These are phyloP conservation scores for Beauveria medogensis DNA, from an alignment of 2,329 filamentous ascomycete genomes.

Conservation along the genomic window DNA sequence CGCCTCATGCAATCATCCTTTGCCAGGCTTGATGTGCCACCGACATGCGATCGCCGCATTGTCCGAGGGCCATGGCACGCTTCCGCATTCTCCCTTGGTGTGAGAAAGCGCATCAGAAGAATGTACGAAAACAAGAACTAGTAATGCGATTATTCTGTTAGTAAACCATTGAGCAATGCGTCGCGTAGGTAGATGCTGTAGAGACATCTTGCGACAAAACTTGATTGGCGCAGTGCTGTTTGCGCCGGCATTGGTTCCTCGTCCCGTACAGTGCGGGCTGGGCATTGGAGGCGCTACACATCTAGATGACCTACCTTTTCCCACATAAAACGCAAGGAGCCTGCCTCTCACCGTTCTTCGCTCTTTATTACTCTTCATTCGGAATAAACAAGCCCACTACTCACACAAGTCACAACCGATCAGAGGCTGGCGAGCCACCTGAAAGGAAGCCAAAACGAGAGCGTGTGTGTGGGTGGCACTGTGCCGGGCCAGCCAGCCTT, in stretches of 20 bases:
- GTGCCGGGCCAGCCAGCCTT: neutral
- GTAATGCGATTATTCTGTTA: neutral
- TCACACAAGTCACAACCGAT: neutral
- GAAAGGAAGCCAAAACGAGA: neutral
- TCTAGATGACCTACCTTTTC: no score
- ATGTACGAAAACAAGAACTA: neutral
- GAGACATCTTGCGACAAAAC: neutral
- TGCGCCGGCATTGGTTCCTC: neutral
- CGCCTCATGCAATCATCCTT: neutral
- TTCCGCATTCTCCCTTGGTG: neutral
- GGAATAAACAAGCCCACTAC: neutral
- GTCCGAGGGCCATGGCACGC: neutral
- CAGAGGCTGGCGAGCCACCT: constrained; percentile 2
- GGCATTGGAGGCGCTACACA: neutral
- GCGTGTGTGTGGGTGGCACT: neutral
- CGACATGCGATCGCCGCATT: neutral
- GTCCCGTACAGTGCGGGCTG: neutral
- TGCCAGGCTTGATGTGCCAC: no score
- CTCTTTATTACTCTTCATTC: no score
- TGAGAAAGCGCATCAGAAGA: neutral
- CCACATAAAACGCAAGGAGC: neutral
- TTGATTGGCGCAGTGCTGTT: neutral
- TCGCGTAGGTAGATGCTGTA: neutral
- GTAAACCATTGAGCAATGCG: neutral
- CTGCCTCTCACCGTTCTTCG: neutral